Base-by-base conservation (phyloP, 2,329 filamentous ascomycete genomes). In the Exophiala calicioides region DNA sequence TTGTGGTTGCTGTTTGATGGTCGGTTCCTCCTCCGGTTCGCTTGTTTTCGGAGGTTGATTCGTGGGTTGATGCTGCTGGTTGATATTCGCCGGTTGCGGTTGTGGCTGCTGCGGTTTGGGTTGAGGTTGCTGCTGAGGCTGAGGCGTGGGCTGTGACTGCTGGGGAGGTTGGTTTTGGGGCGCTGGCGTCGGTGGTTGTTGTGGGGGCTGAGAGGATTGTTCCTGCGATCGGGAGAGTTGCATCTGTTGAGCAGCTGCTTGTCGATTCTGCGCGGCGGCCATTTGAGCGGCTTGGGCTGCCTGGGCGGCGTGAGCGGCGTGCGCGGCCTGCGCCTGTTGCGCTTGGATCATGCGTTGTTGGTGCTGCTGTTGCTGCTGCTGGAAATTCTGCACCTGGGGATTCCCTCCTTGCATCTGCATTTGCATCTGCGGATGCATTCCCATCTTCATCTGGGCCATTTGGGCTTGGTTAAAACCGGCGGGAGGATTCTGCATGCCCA, bases 291-390 rank as follows among this genome's bases (percentile, higher is more conserved):
- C 51, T 39, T 57, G 54, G 16, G 56, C 47, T 8, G 49, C 51
- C 39, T 57, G 54, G 16, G 56, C 62, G 61, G n/a, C n/a, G n/a
- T n/a, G n/a, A n/a, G n/a, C n/a, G n/a, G n/a, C n/a, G 33, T 65
- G 62, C 13, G 61, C 63, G 35, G 49, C 50, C 13, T 52, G 50
- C 19, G 58, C 66, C 53, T 63, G 62, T 36, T 65, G 62, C 20
- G 61, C 63, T 37, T 65, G 63, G 27, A 63, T 56, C 40, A 32
- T 63, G 10, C 56, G 60, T 37, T 68, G 64, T 43, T 70, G 69
- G 35, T 68, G 68, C 48, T 73, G 69, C 38, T 71, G 66, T 35
- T 71, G 72, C 36, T 76, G 52, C 44, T 62, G 70, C 39, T 68
- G 68, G 9, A 68, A 62, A 39, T 69, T 69, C 33, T 71, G 65